A percentile compares a stretch with the other conserved stretches of the same genome.
Evolutionary conservation across 2,329 filamentous ascomycete species (phyloP).

Genomic region (Colletotrichum chrysophilum): DNA sequence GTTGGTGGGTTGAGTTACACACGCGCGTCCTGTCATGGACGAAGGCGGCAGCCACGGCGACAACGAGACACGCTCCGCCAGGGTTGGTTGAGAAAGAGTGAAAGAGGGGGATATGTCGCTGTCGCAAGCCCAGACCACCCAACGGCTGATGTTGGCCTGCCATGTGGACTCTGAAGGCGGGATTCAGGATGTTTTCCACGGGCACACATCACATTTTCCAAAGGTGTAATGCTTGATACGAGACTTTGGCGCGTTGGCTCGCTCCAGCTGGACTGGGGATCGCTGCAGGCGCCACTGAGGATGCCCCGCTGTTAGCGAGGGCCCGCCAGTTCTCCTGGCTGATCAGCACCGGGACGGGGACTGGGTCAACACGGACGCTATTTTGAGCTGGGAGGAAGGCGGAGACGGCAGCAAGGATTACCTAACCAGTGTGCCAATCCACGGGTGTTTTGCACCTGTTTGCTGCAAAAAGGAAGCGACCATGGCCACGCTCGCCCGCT

Average conservation of each 20-base stretch:
- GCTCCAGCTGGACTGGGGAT: conserved; percentile 1
- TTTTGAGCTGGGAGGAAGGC: background rate
- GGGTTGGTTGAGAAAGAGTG: background rate
- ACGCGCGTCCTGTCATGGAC: background rate
- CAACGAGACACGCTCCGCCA: background rate
- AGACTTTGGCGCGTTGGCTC: background rate
- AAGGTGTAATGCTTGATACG: conserved; percentile 2
- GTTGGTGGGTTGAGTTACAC: conserved; percentile 4
- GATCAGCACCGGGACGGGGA: conserved; percentile 10
- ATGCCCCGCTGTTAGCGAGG: conserved; percentile 9
- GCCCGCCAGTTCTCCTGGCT: background rate
- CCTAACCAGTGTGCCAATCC: background rate
- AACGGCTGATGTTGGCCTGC: background rate
- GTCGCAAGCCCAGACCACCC: background rate
- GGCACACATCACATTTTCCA: background rate
- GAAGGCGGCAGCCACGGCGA: background rate
- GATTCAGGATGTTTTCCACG: background rate
- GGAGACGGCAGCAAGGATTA: background rate
- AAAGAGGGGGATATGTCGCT: background rate
- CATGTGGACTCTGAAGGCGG: background rate
- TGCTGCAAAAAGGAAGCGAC: background rate
- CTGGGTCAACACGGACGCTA: background rate
- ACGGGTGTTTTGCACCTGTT: background rate
- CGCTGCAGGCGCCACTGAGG: conserved; percentile 5
- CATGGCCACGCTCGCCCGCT: background rate